Base-by-base conservation (phyloP, 768 basidiomycete species). In the Cystoderma amianthinum region DNA sequence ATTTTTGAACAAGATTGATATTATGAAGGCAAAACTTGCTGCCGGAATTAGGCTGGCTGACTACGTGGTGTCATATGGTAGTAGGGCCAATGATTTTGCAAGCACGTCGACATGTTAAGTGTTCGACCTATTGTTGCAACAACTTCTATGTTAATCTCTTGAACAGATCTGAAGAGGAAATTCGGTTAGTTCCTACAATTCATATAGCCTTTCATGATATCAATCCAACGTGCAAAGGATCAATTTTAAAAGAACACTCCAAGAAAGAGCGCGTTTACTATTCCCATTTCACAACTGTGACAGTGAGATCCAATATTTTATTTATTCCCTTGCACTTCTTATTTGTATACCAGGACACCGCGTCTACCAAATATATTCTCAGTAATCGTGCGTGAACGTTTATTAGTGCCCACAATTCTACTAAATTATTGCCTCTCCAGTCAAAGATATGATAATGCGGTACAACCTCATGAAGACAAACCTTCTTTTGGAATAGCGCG, bases 1-100 rank as follows among this genome's bases (percentile, higher is more conserved):
- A 35, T 90, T 89, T 65, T 65, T 90, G 39, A 90, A 89, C 63
- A 90, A 90, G 56, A 81, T 81, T 44, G 85, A 88, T 51, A 82
- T 88, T 44, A 61, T 89, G 41, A 74, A 74, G 45, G 50, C 67
- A 34, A 88, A 88, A 52, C 72, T 88, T 9, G 60, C 64, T 15
- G 68, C 81, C 1, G 85, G 85, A 21, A 70, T 84, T 43, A 69
- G 70, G 44, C 61, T 88, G 21, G 61, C 69, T 23, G 79, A 82
- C 54, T 83, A 82, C 49, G 83, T 88, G 21, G 73, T 82, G 36
- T 84, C 80, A 36, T 88, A 82, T 52, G 76, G 73, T 6, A 74
- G 80, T 43, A 71, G 83, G 36, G 64, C 75, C 16, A 88, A 88
- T 39, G 81, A 85, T 49, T 62, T 81, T 25, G 82, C 85, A 11